Percentiles rank a stretch among this genome's conserved stretches.
Evolutionary conservation across 495 filamentous ascomycete species (phyloP).

Genomic region (Penicillium desertorum): DNA sequence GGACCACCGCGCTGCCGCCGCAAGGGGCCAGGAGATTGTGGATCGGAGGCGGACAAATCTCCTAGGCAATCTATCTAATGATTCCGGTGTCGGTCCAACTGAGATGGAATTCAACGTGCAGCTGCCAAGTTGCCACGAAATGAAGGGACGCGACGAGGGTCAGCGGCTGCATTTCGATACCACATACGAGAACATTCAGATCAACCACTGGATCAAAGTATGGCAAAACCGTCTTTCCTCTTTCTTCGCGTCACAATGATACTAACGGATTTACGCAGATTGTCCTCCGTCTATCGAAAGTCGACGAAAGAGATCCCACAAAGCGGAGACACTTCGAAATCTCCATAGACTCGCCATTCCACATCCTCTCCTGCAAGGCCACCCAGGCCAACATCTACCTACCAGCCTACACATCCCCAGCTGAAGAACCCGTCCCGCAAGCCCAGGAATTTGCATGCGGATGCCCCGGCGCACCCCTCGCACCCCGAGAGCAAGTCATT

Average conservation of each 20-base stretch:
- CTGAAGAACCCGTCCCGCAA: slow-evolving; percentile 45
- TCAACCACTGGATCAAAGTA: slow-evolving; percentile 99
- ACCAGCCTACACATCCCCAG: slow-evolving; percentile 74
- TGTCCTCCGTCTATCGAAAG: slow-evolving; percentile 89
- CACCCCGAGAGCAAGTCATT: slow-evolving; percentile 40
- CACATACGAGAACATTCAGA: slow-evolving; percentile 93
- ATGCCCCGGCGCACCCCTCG: slow-evolving; percentile 65
- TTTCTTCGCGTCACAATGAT: background rate
- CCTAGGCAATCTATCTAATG: slow-evolving; percentile 72
- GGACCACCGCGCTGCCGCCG: slow-evolving; percentile 59
- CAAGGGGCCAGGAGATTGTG: slow-evolving; percentile 58
- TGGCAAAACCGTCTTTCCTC: slow-evolving; percentile 13
- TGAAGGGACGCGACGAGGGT: slow-evolving; percentile 71
- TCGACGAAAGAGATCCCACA: slow-evolving; percentile 74
- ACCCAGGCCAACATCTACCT: slow-evolving; percentile 88
- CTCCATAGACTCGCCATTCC: slow-evolving; percentile 96
- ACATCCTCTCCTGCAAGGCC: slow-evolving; percentile 90
- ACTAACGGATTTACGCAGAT: slow-evolving; percentile 57
- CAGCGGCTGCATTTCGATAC: slow-evolving; percentile 87
- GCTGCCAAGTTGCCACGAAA: slow-evolving; percentile 85
- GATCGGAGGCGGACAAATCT: slow-evolving; percentile 62
- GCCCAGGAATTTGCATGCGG: slow-evolving; percentile 66
- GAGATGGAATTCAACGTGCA: slow-evolving; percentile 98
- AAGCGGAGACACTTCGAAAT: slow-evolving; percentile 97
- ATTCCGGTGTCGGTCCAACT: slow-evolving; percentile 73